Base-by-base conservation (phyloP, 2,329 filamentous ascomycete genomes). In the Ciborinia camelliae region DNA sequence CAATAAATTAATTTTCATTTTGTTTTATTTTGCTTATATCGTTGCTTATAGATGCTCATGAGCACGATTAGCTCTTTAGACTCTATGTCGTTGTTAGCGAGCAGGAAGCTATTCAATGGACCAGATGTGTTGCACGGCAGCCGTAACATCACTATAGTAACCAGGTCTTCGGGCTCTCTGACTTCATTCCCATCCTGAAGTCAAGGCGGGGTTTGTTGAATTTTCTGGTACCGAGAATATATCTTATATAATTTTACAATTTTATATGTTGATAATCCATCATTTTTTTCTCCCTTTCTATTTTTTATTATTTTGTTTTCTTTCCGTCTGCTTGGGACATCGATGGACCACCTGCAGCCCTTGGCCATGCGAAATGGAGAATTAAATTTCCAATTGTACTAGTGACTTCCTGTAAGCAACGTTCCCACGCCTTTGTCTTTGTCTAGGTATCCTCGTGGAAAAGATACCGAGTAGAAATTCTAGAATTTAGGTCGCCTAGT, bases 121-220 rank as follows among this genome's bases (percentile, higher is more conserved):
- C 28, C n/a, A 26, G 28, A 26, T 47, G 20, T 18, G 28, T 47
- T 23, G 41, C 41, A 58, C 54, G 2, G 26, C 28, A 47, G 41
- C 8, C 14, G 28, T 58, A 10, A 32, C n/a, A 41, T 45, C 20
- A 35, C 32, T 15, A 35, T 59, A 37, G 4, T 35, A 59, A 47
- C 41, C 30, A 59, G 55, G n/a, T 47, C n/a, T 47, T 59, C 41
- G 41, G 55, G 41, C 55, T 47, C 55, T 59, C 41, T 35, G 0
- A 20, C 4, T 47, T 14, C 20, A 45, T 26, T 35, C 14, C 15
- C 10, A 52, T 15, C 32, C n/a, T 23, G 6, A 37, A 7, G 30
- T 14, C 1, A 23, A 47, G 23, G 43, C 28, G 41, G 54, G 35
- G 53, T 9, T 20, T 35, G n/a, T 47, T 58, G 4, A 26, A 23